These are phyloP conservation scores for Rhizopogon salebrosus DNA, from an alignment of 768 basidiomycete genomes.

Conservation along the genomic window DNA sequence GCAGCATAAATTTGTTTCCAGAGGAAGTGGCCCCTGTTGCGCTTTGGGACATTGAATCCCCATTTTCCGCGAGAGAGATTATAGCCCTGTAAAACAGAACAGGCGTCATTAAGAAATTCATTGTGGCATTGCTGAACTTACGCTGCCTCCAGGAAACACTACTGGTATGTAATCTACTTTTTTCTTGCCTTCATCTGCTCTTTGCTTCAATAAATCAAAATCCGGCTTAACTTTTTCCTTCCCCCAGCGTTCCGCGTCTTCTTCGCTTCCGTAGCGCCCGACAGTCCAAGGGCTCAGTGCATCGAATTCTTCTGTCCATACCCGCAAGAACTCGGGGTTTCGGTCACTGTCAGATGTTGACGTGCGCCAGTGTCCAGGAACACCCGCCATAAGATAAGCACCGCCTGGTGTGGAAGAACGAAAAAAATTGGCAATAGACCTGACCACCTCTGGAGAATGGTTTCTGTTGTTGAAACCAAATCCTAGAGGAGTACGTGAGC, in stretches of 20 bases:
- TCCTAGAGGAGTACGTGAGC: conserved; percentile 31
- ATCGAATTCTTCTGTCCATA: conserved; percentile 77
- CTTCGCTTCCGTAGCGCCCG: conserved; percentile 58
- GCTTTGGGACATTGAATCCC: conserved; percentile 65
- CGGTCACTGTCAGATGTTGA: conserved; percentile 64
- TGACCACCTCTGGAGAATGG: conserved; percentile 57
- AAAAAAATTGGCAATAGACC: conserved; percentile 50
- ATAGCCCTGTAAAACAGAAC: conserved; percentile 43
- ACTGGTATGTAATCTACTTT: conserved; percentile 82
- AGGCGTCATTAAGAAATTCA: not conserved
- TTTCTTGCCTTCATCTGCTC: conserved; percentile 39
- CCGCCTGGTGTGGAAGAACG: conserved; percentile 64
- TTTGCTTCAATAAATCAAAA: conserved; percentile 48
- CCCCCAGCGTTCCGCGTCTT: conserved; percentile 60
- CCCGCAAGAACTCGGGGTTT: conserved; percentile 56
- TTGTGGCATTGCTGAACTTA: conserved; percentile 31
- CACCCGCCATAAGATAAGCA: conserved; percentile 67
- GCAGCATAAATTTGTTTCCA: conserved; percentile 78
- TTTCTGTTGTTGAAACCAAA: conserved; percentile 61
- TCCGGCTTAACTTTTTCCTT: conserved; percentile 61
- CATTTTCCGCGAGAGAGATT: conserved; percentile 70
- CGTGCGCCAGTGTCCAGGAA: conserved; percentile 73
- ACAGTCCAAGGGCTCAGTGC: conserved; percentile 83
- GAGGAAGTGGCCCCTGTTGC: conserved; percentile 71
- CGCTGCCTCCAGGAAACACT: conserved; percentile 77